Percentiles rank a stretch among this genome's conserved stretches.
Evolutionary conservation across 2,329 filamentous ascomycete species (phyloP).

Genomic region (Aspergillus sp.): DNA sequence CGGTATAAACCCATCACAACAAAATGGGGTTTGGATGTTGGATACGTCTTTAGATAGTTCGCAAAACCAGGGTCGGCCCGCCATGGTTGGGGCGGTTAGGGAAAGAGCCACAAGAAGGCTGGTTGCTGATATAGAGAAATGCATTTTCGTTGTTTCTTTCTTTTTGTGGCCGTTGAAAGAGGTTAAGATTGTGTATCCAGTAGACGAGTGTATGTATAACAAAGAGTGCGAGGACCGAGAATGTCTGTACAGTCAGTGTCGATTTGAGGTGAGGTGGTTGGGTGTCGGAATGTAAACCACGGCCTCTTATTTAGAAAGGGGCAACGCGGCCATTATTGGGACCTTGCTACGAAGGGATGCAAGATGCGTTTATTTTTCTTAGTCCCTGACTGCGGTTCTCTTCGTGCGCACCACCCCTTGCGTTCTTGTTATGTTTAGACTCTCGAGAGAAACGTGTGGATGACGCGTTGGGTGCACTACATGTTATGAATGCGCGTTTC

Average conservation of each 20-base stretch:
- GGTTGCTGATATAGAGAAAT: slow-evolving; percentile 2
- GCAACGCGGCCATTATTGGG: not conserved
- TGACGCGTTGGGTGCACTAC: not conserved
- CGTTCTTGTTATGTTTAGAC: not conserved
- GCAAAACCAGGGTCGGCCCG: slow-evolving; percentile 21
- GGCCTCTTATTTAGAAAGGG: not conserved
- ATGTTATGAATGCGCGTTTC: not conserved
- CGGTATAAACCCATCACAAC: slow-evolving; percentile 26
- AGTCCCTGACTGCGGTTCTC: not conserved
- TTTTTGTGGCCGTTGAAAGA: not conserved
- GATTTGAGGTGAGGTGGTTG: not conserved
- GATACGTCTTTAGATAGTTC: slow-evolving; percentile 26
- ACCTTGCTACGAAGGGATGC: not conserved
- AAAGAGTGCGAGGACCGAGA: not conserved
- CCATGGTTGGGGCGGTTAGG: slow-evolving; percentile 15
- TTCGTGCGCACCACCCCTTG: not conserved
- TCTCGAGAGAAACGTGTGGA: not conserved
- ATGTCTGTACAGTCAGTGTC: not conserved
- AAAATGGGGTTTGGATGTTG: slow-evolving; percentile 31
- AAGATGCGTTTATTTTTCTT: not conserved
- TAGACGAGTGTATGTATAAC: not conserved
- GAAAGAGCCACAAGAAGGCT: slow-evolving; percentile 21
- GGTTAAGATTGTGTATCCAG: not conserved
- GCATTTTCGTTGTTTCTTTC: slow-evolving; percentile 13
- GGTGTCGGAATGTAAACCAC: not conserved